A percentile compares a stretch with the other conserved stretches of the same genome.
Conservation (phyloP, 768 basidiomycete species). For the Collybia mongolica region DNA sequence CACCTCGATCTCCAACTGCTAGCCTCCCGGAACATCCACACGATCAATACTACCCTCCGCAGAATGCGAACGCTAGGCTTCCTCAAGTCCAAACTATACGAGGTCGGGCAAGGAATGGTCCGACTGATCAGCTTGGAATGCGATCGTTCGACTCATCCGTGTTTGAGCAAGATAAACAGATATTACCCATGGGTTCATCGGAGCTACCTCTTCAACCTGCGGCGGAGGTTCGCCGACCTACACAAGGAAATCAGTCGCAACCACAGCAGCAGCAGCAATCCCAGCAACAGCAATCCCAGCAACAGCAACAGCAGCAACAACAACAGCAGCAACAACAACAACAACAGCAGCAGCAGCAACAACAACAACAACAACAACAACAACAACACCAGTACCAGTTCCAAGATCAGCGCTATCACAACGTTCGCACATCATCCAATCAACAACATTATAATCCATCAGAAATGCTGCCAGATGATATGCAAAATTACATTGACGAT, state of each 20-base stretch:
- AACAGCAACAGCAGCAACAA: neutral
- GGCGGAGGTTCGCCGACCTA: slow-evolving; percentile 21
- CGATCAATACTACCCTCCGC: slow-evolving; percentile 25
- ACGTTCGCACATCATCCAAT: slow-evolving; percentile 9
- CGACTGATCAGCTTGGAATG: slow-evolving; percentile 62
- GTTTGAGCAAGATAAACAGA: slow-evolving; percentile 39
- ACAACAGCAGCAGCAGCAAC: slow-evolving; percentile 11
- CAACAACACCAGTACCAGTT: slow-evolving; percentile 12
- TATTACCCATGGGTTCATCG: slow-evolving; percentile 21
- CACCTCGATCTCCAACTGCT: slow-evolving; percentile 66
- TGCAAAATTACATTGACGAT: slow-evolving; percentile 59
- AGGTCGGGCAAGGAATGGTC: slow-evolving; percentile 52
- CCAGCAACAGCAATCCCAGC: slow-evolving; percentile 1
- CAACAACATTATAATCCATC: slow-evolving; percentile 34
- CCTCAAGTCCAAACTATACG: slow-evolving; percentile 35
- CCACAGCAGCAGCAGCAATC: slow-evolving; percentile 2
- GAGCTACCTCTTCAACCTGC: slow-evolving; percentile 24
- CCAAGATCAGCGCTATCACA: slow-evolving; percentile 17
- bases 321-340: neutral
- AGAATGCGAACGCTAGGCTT: slow-evolving; percentile 19
- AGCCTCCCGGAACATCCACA: slow-evolving; percentile 50
- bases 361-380: slow-evolving; percentile 3
- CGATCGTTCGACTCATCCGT: slow-evolving; percentile 57
- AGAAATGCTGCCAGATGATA: slow-evolving; percentile 53
- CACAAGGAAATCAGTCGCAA: slow-evolving; percentile 5